Evolutionary conservation across 192 early-diverging fungal genomes (phyloP).

Genomic region (Ambispora gerdemannii): DNA sequence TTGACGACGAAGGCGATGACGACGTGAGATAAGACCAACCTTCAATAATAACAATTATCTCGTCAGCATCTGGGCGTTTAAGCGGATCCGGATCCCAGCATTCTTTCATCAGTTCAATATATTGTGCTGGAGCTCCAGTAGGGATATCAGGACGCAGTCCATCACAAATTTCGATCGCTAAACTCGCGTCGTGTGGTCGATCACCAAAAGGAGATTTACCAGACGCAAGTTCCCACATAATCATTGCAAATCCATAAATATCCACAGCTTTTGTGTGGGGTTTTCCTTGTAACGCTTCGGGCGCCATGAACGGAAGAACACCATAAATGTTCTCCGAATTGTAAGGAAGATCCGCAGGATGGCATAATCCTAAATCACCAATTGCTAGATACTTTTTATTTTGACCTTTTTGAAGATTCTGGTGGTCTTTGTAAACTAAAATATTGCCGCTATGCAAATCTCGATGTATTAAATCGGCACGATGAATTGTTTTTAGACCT

Average conservation of each 20-base stretch:
- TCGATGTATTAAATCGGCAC: neutral
- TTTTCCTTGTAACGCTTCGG: constrained; percentile 34
- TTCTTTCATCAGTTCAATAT: neutral
- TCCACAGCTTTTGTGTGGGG: constrained; percentile 37
- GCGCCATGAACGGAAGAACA: constrained; percentile 42
- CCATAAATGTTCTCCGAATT: constrained; percentile 12
- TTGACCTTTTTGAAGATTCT: neutral
- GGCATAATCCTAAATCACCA: constrained; percentile 12
- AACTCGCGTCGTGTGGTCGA: neutral
- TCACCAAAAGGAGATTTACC: constrained; percentile 35
- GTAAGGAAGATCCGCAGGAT: neutral
- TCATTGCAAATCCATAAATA: constrained; percentile 40
- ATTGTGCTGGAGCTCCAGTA: neutral
- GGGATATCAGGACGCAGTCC: neutral
- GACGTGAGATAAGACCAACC: too few species aligned
- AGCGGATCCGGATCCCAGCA: constrained; percentile 8
- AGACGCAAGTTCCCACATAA: constrained; percentile 44
- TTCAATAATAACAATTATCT: neutral
- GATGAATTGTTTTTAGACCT: constrained; percentile 5
- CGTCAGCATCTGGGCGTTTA: neutral
- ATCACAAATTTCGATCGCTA: neutral
- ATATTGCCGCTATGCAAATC: constrained; percentile 25
- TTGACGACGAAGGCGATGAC: too few species aligned
- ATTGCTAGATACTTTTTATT: neutral
- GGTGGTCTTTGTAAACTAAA: neutral